Base-by-base conservation (phyloP, 1,139 yeast genomes). In the Blastobotrys persicus region DNA sequence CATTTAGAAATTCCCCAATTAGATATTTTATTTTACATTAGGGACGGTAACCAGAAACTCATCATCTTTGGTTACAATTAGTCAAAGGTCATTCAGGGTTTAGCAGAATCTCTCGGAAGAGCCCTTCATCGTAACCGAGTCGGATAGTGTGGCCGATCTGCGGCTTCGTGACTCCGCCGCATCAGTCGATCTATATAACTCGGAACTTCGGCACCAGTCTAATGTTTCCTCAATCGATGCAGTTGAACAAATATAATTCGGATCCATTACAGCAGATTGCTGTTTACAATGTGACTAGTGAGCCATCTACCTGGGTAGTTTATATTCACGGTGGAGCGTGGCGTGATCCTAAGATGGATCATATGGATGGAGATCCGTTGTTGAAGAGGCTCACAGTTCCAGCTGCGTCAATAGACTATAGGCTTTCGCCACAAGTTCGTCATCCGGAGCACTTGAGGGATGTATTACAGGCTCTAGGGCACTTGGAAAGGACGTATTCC, bases 251-350 rank as follows among this genome's bases (percentile, higher is more conserved):
- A 7, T 34, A 34, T 23, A 34, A 34, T 23, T 6, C 7, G 9
- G 20, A 34, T 14, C 38, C 38, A 5, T 34, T 34, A 14, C 38
- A 34, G n/a, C 38, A 34, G n/a, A 9, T 34, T 14, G 18, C 38
- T 7, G 38, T 34, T 5, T 34, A 34, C 17, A 14, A 16, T 12
- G n/a, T n/a, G n/a, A 34, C 14, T 34, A 19, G 6, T 4, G 6
- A 14, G 6, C 17, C 38, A 9, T 16, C 38, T 14, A 34, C 38
- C 4, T 69, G 72, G 72, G 52, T 68, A 4, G 58, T 88, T 1
- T 81, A 80, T 56, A 76, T 88, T 34, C 96, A 88, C 64, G 96
- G 96, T 0, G 96, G 96, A 0, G 95, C 92, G 0, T 88, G 96
- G 96, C 71, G 87, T 56, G 95, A 86, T 61, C 80, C 82, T 0